A percentile compares a stretch with the other conserved stretches of the same genome.
Conservation (phyloP, 169 alveolate species). For the Babesia bigemina region DNA sequence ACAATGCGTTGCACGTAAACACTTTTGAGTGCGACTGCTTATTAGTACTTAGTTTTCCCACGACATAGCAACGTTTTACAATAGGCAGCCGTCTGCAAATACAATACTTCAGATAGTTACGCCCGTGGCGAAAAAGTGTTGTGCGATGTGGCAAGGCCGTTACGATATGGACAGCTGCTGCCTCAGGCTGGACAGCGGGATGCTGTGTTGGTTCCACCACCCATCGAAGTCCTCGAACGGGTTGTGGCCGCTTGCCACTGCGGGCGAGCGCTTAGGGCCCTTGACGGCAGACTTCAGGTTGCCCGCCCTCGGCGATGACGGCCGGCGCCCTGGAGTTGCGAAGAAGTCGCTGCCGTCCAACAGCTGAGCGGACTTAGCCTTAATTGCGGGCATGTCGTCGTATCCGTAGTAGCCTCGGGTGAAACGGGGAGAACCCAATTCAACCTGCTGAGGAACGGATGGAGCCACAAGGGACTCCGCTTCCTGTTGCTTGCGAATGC, state of each 20-base stretch:
- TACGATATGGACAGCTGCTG: constrained; percentile 40
- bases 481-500: neutral
- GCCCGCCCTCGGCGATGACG: neutral
- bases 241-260: neutral
- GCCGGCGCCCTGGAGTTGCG: neutral
- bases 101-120: no score
- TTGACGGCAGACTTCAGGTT: neutral
- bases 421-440: constrained; percentile 5
- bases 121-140: no score
- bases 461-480: neutral
- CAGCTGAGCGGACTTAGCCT: neutral
- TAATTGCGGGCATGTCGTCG: constrained; percentile 13
- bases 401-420: constrained; percentile 39
- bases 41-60: no score
- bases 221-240: constrained; percentile 37
- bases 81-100: no score
- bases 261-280: neutral
- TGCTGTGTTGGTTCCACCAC: constrained; percentile 36
- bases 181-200: constrained; percentile 18
- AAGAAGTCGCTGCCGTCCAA: neutral
- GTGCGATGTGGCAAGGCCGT: neutral
- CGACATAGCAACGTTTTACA: no score
- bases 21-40: no score
- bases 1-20: no score
- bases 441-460: neutral